Evolutionary conservation across 2,329 filamentous ascomycete genomes (phyloP).

Genomic region (Penicillium oxalicum): DNA sequence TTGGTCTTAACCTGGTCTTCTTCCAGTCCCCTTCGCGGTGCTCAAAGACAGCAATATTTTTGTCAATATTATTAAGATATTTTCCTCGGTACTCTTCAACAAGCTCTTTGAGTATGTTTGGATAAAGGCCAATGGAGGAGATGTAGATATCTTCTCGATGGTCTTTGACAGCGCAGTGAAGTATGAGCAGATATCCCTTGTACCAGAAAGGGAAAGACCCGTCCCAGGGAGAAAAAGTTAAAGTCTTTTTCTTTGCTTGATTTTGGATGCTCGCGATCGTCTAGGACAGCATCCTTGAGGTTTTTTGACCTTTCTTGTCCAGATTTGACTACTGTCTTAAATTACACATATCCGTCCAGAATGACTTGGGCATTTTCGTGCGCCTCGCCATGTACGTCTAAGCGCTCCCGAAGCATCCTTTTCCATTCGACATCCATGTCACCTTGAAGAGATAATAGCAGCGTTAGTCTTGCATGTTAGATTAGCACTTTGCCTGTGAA

Average conservation of each 20-base stretch:
- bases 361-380: constrained; percentile 15
- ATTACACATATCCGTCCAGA: constrained; percentile 18
- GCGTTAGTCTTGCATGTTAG: too few species aligned
- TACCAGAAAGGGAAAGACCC: constrained; percentile 17
- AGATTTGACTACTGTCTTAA: constrained; percentile 16
- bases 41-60: constrained; percentile 25
- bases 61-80: constrained; percentile 26
- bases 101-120: constrained; percentile 23
- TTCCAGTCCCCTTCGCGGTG: constrained; percentile 20
- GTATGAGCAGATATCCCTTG: constrained; percentile 22
- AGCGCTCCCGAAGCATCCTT: constrained; percentile 15
- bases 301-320: constrained; percentile 16
- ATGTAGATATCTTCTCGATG: constrained; percentile 13
- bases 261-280: neutral
- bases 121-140: constrained; percentile 16
- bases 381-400: constrained; percentile 12
- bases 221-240: constrained; percentile 17
- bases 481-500: too few species aligned
- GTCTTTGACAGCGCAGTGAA: constrained; percentile 15
- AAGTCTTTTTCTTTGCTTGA: constrained; percentile 11
- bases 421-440: constrained; percentile 22
- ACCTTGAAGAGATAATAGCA: too few species aligned
- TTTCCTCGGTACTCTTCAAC: constrained; percentile 24
- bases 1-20: constrained; percentile 12
- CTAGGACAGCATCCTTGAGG: constrained; percentile 8